A percentile compares a stretch with the other conserved stretches of the same genome.
These are phyloP conservation scores for Melaleuca quinquenervia DNA, from an alignment of 345 rosid genomes.

Conservation along the genomic window DNA sequence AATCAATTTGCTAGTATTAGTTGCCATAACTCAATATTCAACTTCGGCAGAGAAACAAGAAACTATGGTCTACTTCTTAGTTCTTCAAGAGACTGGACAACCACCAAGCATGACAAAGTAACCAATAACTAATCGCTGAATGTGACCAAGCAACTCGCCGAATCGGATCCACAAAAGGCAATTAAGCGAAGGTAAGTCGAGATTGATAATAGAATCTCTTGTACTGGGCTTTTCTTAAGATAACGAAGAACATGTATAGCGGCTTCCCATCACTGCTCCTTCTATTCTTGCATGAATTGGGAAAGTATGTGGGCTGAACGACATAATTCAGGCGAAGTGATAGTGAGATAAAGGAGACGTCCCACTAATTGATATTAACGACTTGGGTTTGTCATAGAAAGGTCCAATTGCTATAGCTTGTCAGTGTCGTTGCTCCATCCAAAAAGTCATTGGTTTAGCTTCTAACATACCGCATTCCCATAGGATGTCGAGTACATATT, in stretches of 20 bases:
- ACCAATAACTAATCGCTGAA: not conserved
- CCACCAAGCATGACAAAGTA: not conserved
- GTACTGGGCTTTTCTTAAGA: not conserved
- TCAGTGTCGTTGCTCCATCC: too few species aligned
- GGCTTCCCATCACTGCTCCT: not conserved
- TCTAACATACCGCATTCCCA: not conserved
- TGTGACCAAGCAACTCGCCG: not conserved
- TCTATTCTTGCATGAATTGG: not conserved
- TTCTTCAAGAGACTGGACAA: not conserved
- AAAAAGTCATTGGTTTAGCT: not conserved
- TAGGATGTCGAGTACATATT: not conserved
- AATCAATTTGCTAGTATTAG: not conserved
- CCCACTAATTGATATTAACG: not conserved
- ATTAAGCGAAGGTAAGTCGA: not conserved
- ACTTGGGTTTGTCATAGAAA: not conserved
- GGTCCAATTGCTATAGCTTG: not conserved
- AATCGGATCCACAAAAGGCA: not conserved
- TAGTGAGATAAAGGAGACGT: not conserved
- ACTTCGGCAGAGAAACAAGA: not conserved
- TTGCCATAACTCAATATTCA: not conserved
- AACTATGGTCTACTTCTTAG: not conserved
- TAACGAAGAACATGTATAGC: not conserved
- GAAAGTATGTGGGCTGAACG: not conserved
- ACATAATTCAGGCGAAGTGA: not conserved
- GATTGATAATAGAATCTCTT: not conserved